Conservation (phyloP, 768 basidiomycete species). For the Guyanaporus albipodus region DNA sequence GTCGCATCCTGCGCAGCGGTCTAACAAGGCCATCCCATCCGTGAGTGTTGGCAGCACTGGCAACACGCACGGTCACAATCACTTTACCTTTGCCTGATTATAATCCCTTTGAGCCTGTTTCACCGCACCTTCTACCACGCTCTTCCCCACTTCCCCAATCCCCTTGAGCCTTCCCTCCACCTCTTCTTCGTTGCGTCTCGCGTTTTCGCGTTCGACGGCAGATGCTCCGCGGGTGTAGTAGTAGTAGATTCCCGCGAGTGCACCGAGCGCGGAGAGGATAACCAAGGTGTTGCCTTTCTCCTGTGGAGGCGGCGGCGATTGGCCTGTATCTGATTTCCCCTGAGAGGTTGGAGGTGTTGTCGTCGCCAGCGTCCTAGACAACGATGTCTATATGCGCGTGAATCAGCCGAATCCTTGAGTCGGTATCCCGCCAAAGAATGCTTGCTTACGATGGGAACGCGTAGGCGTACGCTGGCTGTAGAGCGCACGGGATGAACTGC, state of each 20-base stretch:
- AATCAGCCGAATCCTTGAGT: conserved; percentile 1
- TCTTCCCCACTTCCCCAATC: conserved; percentile 30
- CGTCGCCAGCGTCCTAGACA: conserved; percentile 16
- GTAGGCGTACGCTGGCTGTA: no score
- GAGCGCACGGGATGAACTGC: no score
- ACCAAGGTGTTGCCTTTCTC: conserved; percentile 28
- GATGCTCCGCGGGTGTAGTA: conserved; percentile 31
- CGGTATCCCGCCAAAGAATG: no score
- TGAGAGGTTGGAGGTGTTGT: conserved; percentile 11
- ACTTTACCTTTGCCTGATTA: conserved; percentile 34
- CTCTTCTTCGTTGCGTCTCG: conserved; percentile 34
- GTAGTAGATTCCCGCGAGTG: conserved; percentile 36
- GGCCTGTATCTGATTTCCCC: conserved; percentile 1
- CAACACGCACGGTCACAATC: not conserved
- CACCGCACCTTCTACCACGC: conserved; percentile 24
- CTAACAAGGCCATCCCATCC: not conserved
- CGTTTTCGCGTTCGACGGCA: conserved; percentile 19
- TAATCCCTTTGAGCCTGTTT: conserved; percentile 33
- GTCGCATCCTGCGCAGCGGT: conserved; percentile 20
- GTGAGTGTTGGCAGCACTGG: not conserved
- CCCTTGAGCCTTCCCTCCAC: conserved; percentile 26
- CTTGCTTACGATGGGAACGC: conserved; percentile 10
- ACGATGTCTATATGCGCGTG: not conserved
- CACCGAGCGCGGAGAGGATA: conserved; percentile 30
- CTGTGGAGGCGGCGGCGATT: not conserved